phyloP scores from a whole-genome alignment of 768 basidiomycete species.

The Termitomyces sp. region DNA sequence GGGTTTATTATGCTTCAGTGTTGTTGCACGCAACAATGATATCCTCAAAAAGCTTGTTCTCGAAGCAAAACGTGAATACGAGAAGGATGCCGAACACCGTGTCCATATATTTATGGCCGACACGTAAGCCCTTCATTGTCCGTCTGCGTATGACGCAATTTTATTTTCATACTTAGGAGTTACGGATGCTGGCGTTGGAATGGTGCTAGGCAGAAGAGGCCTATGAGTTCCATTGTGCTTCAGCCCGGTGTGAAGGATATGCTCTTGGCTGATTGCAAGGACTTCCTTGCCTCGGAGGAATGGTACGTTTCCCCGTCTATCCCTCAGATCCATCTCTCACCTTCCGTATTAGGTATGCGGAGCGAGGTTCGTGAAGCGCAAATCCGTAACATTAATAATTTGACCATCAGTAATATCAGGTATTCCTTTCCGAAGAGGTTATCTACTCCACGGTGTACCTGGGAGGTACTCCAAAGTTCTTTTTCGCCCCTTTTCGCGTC shows the following conservation, averaged over 20 bases:
- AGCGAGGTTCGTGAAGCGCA: conserved; percentile 57
- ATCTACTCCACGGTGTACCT: conserved; percentile 80
- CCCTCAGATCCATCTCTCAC: conserved; percentile 11
- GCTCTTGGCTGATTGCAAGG: conserved; percentile 82
- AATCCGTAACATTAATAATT: conserved; percentile 8
- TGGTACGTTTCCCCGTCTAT: conserved; percentile 47
- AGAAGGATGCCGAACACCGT: conserved; percentile 87
- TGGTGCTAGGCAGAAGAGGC: conserved; percentile 82
- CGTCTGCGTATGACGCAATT: background rate
- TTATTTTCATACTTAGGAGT: conserved; percentile 33
- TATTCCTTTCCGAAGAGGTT: conserved; percentile 85
- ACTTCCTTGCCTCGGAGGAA: conserved; percentile 79
- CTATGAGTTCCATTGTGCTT: conserved; percentile 89
- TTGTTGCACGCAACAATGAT: conserved; percentile 84
- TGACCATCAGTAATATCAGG: conserved; percentile 35
- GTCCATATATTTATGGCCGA: conserved; percentile 89
- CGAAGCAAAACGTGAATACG: conserved; percentile 84
- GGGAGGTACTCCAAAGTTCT: conserved; percentile 52
- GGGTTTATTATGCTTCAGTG: conserved; percentile 37
- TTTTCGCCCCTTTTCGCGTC: conserved; percentile 6
- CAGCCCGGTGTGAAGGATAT: conserved; percentile 90
- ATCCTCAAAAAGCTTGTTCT: conserved; percentile 83
- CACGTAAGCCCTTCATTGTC: conserved; percentile 49
- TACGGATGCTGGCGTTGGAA: conserved; percentile 86
- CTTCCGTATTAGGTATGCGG: conserved; percentile 66